A percentile compares a stretch with the other conserved stretches of the same genome.
Evolutionary conservation across 2,329 filamentous ascomycete species (phyloP).

Genomic region (Coniochaeta sp.): DNA sequence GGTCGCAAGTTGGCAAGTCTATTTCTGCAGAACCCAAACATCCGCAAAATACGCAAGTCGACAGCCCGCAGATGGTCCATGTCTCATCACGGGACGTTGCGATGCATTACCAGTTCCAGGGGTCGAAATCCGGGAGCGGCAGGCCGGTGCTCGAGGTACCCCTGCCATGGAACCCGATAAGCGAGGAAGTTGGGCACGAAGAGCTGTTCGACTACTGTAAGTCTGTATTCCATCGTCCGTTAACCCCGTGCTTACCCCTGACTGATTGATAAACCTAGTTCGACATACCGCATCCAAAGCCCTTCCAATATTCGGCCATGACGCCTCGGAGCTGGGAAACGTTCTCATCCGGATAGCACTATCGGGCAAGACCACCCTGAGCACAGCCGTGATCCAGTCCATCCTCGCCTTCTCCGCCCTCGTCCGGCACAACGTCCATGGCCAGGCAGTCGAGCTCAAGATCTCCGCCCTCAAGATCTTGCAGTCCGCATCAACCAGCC

Average conservation of each 20-base stretch:
- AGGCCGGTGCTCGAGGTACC: slow-evolving; percentile 8
- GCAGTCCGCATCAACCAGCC: slow-evolving; percentile 3
- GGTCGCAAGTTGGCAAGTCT: slow-evolving; percentile 11
- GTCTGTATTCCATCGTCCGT: not conserved
- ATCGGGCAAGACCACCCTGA: slow-evolving; percentile 6
- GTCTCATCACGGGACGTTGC: slow-evolving; percentile 12
- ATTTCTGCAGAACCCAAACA: not conserved
- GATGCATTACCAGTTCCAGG: slow-evolving; percentile 11
- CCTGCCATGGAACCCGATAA: slow-evolving; percentile 10
- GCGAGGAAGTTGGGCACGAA: slow-evolving; percentile 7
- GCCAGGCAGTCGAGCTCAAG: slow-evolving; percentile 15
- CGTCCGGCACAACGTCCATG: slow-evolving; percentile 11
- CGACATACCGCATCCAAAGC: slow-evolving; percentile 13
- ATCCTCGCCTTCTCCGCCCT: slow-evolving; percentile 16
- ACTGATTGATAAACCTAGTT: not conserved
- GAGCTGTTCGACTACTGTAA: slow-evolving; percentile 4
- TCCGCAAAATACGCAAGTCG: not conserved
- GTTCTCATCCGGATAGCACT: slow-evolving; percentile 15
- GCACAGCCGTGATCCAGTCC: slow-evolving; percentile 11
- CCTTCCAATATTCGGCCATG: slow-evolving; percentile 15
- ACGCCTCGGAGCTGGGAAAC: slow-evolving; percentile 11
- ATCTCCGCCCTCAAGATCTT: slow-evolving; percentile 12
- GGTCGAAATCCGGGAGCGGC: not conserved
- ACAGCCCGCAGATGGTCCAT: slow-evolving; percentile 10
- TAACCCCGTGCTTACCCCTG: not conserved